These are phyloP conservation scores for Diplosphaera chodatii DNA, from an alignment of 139 green algal species.

Conservation along the genomic window DNA sequence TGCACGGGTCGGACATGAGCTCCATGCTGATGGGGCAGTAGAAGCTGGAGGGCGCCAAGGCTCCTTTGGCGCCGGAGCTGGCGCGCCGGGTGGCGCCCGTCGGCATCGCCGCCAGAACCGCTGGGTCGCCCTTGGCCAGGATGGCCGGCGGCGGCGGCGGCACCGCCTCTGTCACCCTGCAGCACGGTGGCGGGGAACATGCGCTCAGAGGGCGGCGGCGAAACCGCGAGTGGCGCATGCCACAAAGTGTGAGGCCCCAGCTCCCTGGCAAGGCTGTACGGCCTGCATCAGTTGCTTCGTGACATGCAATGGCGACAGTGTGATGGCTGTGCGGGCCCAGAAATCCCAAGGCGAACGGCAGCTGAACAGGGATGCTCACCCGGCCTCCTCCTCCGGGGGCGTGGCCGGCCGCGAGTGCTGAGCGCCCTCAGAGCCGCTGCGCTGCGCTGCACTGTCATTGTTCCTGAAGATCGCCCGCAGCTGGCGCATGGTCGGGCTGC, in stretches of 20 bases:
- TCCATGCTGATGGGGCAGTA: conserved; percentile 89
- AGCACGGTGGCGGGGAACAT: too few relatives aligned
- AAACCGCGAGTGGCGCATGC: too few relatives aligned
- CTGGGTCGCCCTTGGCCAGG: neutral
- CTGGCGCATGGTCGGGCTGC: neutral
- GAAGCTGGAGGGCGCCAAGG: conserved; percentile 43
- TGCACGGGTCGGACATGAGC: conserved; percentile 88
- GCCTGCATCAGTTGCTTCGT: too few relatives aligned
- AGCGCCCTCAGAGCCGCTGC: neutral
- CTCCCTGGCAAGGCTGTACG: too few relatives aligned
- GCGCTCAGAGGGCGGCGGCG: too few relatives aligned
- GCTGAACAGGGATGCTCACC: neutral
- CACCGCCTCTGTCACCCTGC: neutral
- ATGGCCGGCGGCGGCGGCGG: neutral
- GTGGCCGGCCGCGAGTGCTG: neutral
- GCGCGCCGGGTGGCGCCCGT: neutral
- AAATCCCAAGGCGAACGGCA: too few relatives aligned
- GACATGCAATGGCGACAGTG: too few relatives aligned
- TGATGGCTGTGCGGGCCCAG: too few relatives aligned
- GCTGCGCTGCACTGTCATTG: neutral
- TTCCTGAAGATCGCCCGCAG: neutral
- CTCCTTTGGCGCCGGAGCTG: neutral
- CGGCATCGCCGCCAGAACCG: neutral
- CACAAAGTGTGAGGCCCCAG: too few relatives aligned
- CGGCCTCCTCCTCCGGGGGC: neutral